Percentiles rank a stretch among this genome's conserved stretches.
phyloP scores from a whole-genome alignment of 2,329 filamentous ascomycete species.

The Trichoderma semiorbis region DNA sequence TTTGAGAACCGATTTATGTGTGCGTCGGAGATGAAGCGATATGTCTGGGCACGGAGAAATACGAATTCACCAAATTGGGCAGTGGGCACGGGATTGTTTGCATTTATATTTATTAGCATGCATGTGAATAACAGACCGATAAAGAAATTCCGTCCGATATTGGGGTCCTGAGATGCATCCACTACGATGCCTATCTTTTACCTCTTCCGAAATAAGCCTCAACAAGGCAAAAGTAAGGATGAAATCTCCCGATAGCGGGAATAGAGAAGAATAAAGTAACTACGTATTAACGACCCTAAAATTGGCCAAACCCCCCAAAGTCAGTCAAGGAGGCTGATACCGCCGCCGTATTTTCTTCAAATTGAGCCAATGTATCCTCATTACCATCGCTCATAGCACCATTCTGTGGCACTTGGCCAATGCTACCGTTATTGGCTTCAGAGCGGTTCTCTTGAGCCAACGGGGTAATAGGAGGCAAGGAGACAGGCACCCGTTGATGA shows the following conservation, averaged over 20 bases:
- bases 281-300: neutral
- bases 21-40: conserved; percentile 35
- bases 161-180: neutral
- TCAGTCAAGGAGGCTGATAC: neutral
- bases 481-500: neutral
- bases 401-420: neutral
- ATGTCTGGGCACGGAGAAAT: neutral
- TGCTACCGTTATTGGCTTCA: neutral
- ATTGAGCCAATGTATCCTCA: neutral
- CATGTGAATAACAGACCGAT: too few relatives aligned
- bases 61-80: neutral
- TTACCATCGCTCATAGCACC: neutral
- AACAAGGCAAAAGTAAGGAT: neutral
- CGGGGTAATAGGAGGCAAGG: neutral
- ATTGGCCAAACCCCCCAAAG: neutral
- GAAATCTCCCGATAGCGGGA: too few relatives aligned
- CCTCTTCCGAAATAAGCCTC: neutral
- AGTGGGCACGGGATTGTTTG: neutral
- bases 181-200: neutral
- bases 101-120: neutral
- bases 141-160: neutral
- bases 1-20: conserved; percentile 76
- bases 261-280: neutral
- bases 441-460: neutral
- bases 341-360: neutral